phyloP scores from a whole-genome alignment of 176 grass and related monocot genomes.

The Lolium rigidum region DNA sequence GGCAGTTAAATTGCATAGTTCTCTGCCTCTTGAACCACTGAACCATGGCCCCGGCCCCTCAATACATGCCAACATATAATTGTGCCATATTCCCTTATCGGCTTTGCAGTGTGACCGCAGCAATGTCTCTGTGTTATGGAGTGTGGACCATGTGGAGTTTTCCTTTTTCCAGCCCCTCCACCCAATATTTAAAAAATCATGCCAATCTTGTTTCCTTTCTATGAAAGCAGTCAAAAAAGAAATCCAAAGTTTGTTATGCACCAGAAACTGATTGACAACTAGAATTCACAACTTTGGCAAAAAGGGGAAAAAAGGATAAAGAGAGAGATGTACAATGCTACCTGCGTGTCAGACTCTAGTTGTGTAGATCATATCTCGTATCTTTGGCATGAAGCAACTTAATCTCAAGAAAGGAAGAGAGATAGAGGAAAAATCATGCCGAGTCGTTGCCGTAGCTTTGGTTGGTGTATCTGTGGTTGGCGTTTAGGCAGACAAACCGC shows the following conservation, averaged over 20 bases:
- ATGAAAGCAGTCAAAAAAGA: conserved; percentile 56
- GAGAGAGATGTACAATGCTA: background rate
- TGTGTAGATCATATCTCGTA: conserved; percentile 53
- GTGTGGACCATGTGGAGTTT: conserved; percentile 40
- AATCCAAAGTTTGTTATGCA: conserved; percentile 39
- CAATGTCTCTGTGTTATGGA: conserved; percentile 23
- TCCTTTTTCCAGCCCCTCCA: conserved; percentile 29
- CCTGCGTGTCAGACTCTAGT: conserved; percentile 46
- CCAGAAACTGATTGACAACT: conserved; percentile 15
- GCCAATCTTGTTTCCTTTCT: conserved; percentile 38
- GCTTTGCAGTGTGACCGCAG: background rate
- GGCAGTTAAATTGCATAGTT: conserved; percentile 43
- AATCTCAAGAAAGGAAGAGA: background rate
- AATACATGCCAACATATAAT: conserved; percentile 40
- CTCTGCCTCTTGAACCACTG: conserved; percentile 50
- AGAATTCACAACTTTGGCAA: conserved; percentile 20
- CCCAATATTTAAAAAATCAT: background rate
- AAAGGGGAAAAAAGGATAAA: background rate
- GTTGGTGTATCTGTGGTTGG: conserved; percentile 59
- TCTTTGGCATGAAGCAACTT: conserved; percentile 57
- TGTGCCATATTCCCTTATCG: conserved; percentile 45
- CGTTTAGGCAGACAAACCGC: conserved; percentile 56
- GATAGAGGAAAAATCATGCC: background rate
- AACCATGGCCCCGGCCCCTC: conserved; percentile 17
- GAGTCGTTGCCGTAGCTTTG: conserved; percentile 45